Percentiles rank a stretch among this genome's conserved stretches.
Evolutionary conservation across 305 asterid species (phyloP).

Genomic region (Euphrasia arctica): DNA sequence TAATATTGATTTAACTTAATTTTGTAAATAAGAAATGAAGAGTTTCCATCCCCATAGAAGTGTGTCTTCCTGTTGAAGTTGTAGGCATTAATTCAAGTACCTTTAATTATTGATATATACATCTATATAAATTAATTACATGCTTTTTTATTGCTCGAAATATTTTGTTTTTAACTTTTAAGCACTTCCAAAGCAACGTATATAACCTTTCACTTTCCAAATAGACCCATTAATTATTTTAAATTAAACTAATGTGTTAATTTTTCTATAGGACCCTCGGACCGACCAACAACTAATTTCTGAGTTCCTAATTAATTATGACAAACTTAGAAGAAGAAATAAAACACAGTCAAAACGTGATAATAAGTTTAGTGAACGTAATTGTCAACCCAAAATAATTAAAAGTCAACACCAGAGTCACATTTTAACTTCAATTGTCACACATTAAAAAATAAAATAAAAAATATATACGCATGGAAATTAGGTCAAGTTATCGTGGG

Average conservation of each 20-base stretch:
- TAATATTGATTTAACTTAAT: too few relatives aligned
- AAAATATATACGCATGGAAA: neutral
- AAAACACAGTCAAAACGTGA: too few relatives aligned
- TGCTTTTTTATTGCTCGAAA: constrained; percentile 31
- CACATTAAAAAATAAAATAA: neutral
- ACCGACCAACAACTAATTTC: neutral
- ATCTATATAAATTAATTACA: neutral
- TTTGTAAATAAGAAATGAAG: too few relatives aligned
- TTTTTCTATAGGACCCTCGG: constrained; percentile 20
- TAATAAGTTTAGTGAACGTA: neutral
- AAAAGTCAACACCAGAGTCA: constrained; percentile 16
- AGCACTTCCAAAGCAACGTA: constrained; percentile 26
- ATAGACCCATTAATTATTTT: constrained; percentile 1
- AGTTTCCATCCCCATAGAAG: neutral
- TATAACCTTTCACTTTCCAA: constrained; percentile 20
- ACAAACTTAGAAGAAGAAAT: too few relatives aligned
- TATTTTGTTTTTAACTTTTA: constrained; percentile 27
- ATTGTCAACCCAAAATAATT: constrained; percentile 15
- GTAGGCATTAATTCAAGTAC: constrained; percentile 2
- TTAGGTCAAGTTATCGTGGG: constrained; percentile 21
- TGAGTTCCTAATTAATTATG: constrained; percentile 1
- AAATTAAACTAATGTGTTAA: constrained; percentile 3
- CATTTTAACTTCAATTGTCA: constrained; percentile 22
- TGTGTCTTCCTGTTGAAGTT: constrained; percentile 28
- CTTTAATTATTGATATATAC: constrained; percentile 29